Base-by-base conservation (phyloP, 2,329 filamentous ascomycete genomes). In the Neocucurbitaria cava region DNA sequence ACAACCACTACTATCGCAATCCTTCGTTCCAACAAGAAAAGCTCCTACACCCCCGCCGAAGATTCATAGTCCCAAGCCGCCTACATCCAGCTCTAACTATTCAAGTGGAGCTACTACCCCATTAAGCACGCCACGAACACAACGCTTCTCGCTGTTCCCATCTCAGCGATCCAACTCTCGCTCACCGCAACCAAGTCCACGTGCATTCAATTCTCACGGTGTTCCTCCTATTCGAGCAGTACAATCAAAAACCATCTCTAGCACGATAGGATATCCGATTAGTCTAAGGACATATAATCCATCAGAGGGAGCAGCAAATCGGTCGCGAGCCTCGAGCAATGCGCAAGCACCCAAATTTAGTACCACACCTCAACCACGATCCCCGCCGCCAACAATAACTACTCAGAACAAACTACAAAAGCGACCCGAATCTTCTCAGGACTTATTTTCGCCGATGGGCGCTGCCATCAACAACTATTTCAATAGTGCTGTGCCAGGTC, bases 1-100 rank as follows among this genome's bases (percentile, higher is more conserved):
- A 42, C 57, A 61, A 26, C 58, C 62, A 2, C 44, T 71, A n/a
- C 65, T 71, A 15, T 46, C 59, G 7, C 55, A 56, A 7, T 54
- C 62, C 1, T 50, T 56, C 9, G 23, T 61, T 10, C 47, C 58
- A 18, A 50, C 53, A 8, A 49, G 51, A 13, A 54, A 57, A 24
- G 54, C 49, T 26, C 65, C 64, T 15, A 56, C 58, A 2, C 59
- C 61, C 2, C 64, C 66, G 9, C 48, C 51, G 0, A 62, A 55
- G n/a, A 46, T 52, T 3, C 50, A 66, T 21, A 61, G 50, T 18
- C 54, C 60, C 1, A 49, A 46, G 6, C 49, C 54, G n/a, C 44
- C 26, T 9, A 48, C 44, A 1, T 9, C 38, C 3, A 52, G 47
- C 52, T 53, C 54, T 3, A 35, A 53, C 43, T 54, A 57, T 10